Conservation (phyloP, 176 grass and related monocot species). For the Elymus sibiricus region DNA sequence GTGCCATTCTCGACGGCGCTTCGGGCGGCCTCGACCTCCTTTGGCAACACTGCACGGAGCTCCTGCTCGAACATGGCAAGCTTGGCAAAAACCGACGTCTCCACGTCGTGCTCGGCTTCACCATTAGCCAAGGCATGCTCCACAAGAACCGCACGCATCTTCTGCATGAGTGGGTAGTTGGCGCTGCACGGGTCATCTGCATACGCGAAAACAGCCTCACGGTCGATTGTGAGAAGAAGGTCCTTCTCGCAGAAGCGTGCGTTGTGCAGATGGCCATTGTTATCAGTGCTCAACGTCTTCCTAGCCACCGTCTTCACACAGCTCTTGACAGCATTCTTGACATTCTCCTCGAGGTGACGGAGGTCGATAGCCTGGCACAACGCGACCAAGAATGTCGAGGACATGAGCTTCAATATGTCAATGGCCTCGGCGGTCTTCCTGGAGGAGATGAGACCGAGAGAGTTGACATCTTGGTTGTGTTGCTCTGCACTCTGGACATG, state of each 20-base stretch:
- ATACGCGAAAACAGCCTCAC: slow-evolving; percentile 63
- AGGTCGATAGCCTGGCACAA: slow-evolving; percentile 73
- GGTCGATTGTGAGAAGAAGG: slow-evolving; percentile 52
- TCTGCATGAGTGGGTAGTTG: slow-evolving; percentile 64
- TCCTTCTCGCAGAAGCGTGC: slow-evolving; percentile 76
- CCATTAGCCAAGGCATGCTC: slow-evolving; percentile 60
- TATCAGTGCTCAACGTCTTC: slow-evolving; percentile 47
- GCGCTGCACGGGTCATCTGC: slow-evolving; percentile 66
- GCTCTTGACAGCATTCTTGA: slow-evolving; percentile 56
- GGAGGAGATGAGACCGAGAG: slow-evolving; percentile 82
- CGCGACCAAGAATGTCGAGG: slow-evolving; percentile 73
- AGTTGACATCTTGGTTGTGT: slow-evolving; percentile 94
- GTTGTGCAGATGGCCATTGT: slow-evolving; percentile 41
- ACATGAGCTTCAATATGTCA: slow-evolving; percentile 90
- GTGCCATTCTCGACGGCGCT: slow-evolving; percentile 43
- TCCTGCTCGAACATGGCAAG: slow-evolving; percentile 49
- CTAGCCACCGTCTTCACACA: slow-evolving; percentile 43
- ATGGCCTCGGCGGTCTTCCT: slow-evolving; percentile 82
- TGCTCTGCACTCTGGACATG: slow-evolving; percentile 95
- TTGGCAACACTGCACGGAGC: slow-evolving; percentile 39
- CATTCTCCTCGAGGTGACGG: slow-evolving; percentile 76
- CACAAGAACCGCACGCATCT: slow-evolving; percentile 56
- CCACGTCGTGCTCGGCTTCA: slow-evolving; percentile 35
- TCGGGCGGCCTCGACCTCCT: slow-evolving; percentile 47
- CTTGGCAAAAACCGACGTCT: slow-evolving; percentile 77